Conservation (phyloP, 2,329 filamentous ascomycete species). For the Colletotrichum agaves region DNA sequence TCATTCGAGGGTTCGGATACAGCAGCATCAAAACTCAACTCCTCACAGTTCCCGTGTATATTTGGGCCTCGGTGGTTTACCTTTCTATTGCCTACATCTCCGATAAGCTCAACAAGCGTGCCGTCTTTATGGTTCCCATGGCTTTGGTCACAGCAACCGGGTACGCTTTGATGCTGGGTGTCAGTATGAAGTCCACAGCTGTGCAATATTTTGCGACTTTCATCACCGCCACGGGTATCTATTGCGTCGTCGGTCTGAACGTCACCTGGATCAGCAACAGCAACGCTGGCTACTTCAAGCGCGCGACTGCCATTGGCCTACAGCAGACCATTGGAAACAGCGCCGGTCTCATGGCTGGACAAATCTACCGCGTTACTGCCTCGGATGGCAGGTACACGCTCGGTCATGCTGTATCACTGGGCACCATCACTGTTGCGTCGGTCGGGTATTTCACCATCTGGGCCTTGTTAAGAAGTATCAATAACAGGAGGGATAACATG, state of each 20-base stretch:
- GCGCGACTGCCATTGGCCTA: conserved; percentile 58
- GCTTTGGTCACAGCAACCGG: conserved; percentile 63
- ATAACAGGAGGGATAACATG: conserved; percentile 26
- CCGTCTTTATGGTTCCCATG: conserved; percentile 53
- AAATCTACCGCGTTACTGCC: conserved; percentile 44
- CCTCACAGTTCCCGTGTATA: conserved; percentile 67
- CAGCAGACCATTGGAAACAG: conserved; percentile 49
- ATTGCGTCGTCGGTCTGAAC: conserved; percentile 51
- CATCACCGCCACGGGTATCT: conserved; percentile 10
- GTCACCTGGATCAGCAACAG: conserved; percentile 59
- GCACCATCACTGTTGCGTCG: conserved; percentile 29
- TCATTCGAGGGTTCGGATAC: conserved; percentile 64
- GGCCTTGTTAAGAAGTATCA: conserved; percentile 11
- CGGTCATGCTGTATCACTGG: conserved; percentile 30
- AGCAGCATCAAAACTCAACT: conserved; percentile 60
- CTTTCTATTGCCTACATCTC: conserved; percentile 56
- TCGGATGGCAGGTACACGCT: conserved; percentile 30
- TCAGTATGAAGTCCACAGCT: conserved; percentile 52
- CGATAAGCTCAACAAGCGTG: conserved; percentile 52
- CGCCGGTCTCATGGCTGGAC: conserved; percentile 55
- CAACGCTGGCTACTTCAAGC: conserved; percentile 56
- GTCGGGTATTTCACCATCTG: conserved; percentile 28
- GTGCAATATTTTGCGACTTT: conserved; percentile 32
- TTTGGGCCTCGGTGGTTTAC: conserved; percentile 60
- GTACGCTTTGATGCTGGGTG: conserved; percentile 59